Conservation (phyloP, 768 basidiomycete genomes). For the Mycena filopes region DNA sequence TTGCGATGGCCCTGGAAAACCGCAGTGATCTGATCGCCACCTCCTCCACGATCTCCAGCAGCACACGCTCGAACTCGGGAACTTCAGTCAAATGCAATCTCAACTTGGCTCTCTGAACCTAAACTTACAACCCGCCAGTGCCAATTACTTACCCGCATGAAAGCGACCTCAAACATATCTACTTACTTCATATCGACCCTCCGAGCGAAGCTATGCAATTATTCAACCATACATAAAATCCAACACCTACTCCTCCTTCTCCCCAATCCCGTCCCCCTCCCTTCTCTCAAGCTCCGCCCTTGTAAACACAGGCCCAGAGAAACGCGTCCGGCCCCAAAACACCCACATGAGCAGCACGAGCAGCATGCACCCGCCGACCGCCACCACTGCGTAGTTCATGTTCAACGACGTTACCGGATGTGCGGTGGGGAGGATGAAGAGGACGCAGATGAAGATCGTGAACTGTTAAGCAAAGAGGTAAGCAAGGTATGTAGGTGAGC, state of each 20-base stretch:
- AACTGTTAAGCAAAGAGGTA: conserved; percentile 52
- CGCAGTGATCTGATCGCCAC: not conserved
- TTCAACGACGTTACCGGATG: conserved; percentile 58
- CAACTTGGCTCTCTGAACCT: too few species aligned
- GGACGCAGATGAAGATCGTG: conserved; percentile 60
- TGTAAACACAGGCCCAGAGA: conserved; percentile 58
- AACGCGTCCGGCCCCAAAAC: conserved; percentile 57
- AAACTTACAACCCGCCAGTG: too few species aligned
- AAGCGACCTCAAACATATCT: too few species aligned
- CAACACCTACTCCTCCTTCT: not conserved
- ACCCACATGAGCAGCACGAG: conserved; percentile 59
- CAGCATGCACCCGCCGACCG: conserved; percentile 57
- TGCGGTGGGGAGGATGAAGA: conserved; percentile 67
- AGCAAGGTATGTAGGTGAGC: too few species aligned
- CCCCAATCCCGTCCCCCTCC: not conserved
- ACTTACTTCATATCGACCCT: too few species aligned
- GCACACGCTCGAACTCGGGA: conserved; percentile 19
- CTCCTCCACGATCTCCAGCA: conserved; percentile 31
- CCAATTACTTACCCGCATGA: too few species aligned
- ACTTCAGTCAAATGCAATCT: too few species aligned
- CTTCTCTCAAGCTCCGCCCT: not conserved
- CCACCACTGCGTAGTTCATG: conserved; percentile 70
- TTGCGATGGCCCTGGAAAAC: not conserved
- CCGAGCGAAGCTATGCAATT: too few species aligned
- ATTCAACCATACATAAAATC: too few species aligned